phyloP scores from a whole-genome alignment of 2,329 filamentous ascomycete species.

The Penicillium sp. region DNA sequence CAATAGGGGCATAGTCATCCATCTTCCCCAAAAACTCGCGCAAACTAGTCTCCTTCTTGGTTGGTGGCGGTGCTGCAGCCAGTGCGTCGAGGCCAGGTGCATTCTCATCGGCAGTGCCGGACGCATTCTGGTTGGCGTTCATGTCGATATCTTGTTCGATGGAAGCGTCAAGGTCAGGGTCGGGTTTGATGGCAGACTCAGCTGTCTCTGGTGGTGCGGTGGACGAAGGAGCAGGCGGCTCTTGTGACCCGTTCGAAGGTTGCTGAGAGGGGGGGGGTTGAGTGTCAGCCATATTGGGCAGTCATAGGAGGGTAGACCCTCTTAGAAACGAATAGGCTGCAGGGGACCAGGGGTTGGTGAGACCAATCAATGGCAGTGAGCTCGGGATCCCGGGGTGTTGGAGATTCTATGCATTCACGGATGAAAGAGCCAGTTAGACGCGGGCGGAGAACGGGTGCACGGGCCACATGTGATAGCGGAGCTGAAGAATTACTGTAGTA shows the following conservation, averaged over 20 bases:
- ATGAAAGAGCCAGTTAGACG: constrained; percentile 17
- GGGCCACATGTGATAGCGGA: constrained; percentile 6
- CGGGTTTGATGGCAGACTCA: constrained; percentile 23
- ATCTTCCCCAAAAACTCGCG: constrained; percentile 94
- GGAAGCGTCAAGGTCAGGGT: constrained; percentile 32
- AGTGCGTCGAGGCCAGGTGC: constrained; percentile 43
- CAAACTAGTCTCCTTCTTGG: constrained; percentile 87
- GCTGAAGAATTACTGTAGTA: neutral
- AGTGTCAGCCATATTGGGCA: constrained; percentile 37
- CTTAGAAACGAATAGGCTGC: constrained; percentile 15
- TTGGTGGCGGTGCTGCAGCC: constrained; percentile 56
- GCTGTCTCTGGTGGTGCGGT: constrained; percentile 20
- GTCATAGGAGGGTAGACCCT: constrained; percentile 13
- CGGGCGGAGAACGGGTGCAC: constrained; percentile 15
- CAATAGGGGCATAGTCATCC: constrained; percentile 97
- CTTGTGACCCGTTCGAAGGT: constrained; percentile 26
- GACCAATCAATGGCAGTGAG: constrained; percentile 16
- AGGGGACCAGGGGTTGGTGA: constrained; percentile 12
- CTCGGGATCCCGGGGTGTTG: constrained; percentile 4
- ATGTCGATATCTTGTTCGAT: constrained; percentile 41
- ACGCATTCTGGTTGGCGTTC: constrained; percentile 23
- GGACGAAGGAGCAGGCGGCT: constrained; percentile 20
- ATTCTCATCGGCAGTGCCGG: constrained; percentile 5
- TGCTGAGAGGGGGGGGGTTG: constrained; percentile 20
- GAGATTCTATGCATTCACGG: constrained; percentile 11